Base-by-base conservation (phyloP, 2,329 filamentous ascomycete genomes). In the Aschersonia sp. region DNA sequence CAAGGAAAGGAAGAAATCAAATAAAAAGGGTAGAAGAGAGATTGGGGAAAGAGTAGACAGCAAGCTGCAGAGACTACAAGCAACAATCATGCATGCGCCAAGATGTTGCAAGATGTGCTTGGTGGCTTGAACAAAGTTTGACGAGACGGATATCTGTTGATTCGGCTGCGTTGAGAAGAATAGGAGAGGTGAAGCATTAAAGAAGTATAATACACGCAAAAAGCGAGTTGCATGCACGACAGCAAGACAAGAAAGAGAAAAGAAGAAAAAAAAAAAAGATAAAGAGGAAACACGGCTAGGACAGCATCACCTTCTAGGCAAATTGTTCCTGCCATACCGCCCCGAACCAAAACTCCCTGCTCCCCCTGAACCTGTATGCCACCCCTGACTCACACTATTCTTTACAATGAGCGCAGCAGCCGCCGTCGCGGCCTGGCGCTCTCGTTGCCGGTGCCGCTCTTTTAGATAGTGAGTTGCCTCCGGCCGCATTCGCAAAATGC, bases 401-500 rank as follows among this genome's bases (percentile, higher is more conserved):
- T 85, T 80, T 47, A 98, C 90, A 66, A 98, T 98, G 65, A 89
- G 79, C 58, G 94, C 89, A 4, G 92, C 92, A 1, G 90, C 90
- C 14, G 88, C 87, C 5, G 87, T 83, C 2, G 90, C 89, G 5
- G 87, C 87, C 60, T 96, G 79, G 54, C 92, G 76, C 69, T 97
- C 92, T 71, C 94, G 94, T 62, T 98, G 92, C 53, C 92, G 76
- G 61, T 87, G 89, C 42, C 92, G 74, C 63, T 97, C 90, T 58
- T 86, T 87, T 51, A 98, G 72, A 65, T 98, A 98, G 35, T 78
- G 70, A 45, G 81, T 76, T 4, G 92, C 92, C 67, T 97, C 92
- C 2, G 88, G 87, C 47, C 92, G 75, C 92, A 98, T 98, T 46
- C 92, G 77, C 54, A 98, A 66, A 54, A 98, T 98, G 22, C 92